phyloP scores from a whole-genome alignment of 345 rosid genomes.

The Rhodomyrtus tomentosa region DNA sequence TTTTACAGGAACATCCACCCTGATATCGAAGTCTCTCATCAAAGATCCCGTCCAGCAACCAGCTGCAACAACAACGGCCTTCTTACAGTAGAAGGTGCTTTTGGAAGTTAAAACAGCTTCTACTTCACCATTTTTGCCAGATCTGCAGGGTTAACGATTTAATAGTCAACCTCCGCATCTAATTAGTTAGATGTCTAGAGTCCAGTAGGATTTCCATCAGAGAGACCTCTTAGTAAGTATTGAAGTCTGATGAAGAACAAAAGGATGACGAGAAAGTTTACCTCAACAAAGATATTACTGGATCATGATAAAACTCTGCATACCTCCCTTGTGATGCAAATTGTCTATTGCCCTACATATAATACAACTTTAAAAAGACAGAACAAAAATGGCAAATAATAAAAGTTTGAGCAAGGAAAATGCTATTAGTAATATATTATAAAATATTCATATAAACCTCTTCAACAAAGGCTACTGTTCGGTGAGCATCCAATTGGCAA shows the following conservation, averaged over 20 bases:
- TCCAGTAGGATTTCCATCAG: background rate
- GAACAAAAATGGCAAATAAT: background rate
- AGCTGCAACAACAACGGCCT: slow-evolving; percentile 68
- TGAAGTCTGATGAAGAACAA: background rate
- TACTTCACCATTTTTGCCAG: slow-evolving; percentile 33
- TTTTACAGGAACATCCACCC: slow-evolving; percentile 51
- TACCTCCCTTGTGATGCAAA: slow-evolving; percentile 58
- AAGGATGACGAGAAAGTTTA: slow-evolving; percentile 1
- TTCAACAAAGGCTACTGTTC: slow-evolving; percentile 54
- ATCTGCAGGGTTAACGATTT: slow-evolving; percentile 15
- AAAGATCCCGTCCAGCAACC: slow-evolving; percentile 89
- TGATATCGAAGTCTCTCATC: slow-evolving; percentile 34
- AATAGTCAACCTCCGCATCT: background rate
- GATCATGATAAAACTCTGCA: slow-evolving; percentile 72
- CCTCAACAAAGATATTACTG: slow-evolving; percentile 58
- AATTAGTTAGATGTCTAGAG: background rate
- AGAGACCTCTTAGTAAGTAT: background rate
- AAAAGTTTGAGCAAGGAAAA: background rate
- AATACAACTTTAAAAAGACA: background rate
- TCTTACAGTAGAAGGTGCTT: slow-evolving; percentile 44
- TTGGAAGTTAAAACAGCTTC: slow-evolving; percentile 58
- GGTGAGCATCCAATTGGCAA: slow-evolving; percentile 73
- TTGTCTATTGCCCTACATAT: slow-evolving; percentile 47
- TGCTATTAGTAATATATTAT: background rate
- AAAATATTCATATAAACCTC: slow-evolving; percentile 30